Evolutionary conservation across 2,329 filamentous ascomycete genomes (phyloP).

Genomic region (Colletotrichum acutatum): DNA sequence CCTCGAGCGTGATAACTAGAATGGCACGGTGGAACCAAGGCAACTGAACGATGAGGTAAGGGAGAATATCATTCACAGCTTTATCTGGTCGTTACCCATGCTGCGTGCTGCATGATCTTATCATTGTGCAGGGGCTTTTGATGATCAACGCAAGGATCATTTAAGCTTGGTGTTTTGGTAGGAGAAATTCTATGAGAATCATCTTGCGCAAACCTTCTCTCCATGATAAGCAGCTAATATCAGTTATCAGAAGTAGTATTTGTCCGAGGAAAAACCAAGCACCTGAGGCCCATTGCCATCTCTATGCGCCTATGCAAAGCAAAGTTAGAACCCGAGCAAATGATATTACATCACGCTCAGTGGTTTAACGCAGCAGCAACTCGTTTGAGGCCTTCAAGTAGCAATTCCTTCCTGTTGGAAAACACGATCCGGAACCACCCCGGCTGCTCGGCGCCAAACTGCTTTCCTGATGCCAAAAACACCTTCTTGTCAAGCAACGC

Average conservation of each 20-base stretch:
- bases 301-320: neutral
- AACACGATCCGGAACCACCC: constrained; percentile 55
- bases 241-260: neutral
- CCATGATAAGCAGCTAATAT: neutral
- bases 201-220: neutral
- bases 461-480: constrained; percentile 49
- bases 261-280: neutral
- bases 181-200: neutral
- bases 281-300: neutral
- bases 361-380: neutral
- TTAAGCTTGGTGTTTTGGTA: neutral
- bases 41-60: too few species aligned
- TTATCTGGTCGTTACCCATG: neutral
- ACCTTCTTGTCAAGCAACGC: constrained; percentile 44
- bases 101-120: neutral
- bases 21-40: too few species aligned
- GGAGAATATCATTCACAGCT: too few species aligned
- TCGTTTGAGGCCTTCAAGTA: constrained; percentile 41
- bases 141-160: neutral
- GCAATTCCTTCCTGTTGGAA: constrained; percentile 44
- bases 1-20: too few species aligned
- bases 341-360: neutral
- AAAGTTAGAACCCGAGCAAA: neutral
- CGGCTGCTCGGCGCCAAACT: constrained; percentile 50
- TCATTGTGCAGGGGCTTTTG: neutral